phyloP scores from a whole-genome alignment of 108 stramenopile species.

The Skeletonema potamos region DNA sequence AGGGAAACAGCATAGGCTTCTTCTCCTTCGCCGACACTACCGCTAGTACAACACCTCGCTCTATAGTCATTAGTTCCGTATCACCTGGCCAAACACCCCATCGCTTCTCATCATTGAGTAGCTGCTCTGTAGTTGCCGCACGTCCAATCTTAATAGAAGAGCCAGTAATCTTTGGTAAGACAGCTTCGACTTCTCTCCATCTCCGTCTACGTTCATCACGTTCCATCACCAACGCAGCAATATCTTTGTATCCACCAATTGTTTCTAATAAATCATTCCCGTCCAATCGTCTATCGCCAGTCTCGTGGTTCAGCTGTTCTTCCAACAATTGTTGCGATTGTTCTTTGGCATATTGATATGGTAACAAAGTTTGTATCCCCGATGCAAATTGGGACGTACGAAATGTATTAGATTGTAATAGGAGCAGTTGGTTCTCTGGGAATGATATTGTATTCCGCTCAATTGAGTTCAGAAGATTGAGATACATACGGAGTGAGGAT shows the following conservation, averaged over 20 bases:
- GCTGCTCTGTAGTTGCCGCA: background rate
- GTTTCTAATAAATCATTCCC: conserved; percentile 62
- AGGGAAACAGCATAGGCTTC: conserved; percentile 8
- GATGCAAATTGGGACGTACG: conserved; percentile 45
- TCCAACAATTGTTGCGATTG: conserved; percentile 47
- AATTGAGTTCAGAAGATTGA: conserved; percentile 42
- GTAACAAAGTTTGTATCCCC: conserved; percentile 41
- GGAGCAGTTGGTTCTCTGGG: conserved; percentile 44
- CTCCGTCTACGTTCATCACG: conserved; percentile 44
- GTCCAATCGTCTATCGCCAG: conserved; percentile 76
- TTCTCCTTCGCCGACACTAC: conserved; percentile 12
- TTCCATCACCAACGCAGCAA: conserved; percentile 38
- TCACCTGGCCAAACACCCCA: conserved; percentile 45
- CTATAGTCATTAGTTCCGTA: conserved; percentile 24
- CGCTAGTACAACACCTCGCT: conserved; percentile 27
- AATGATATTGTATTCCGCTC: conserved; percentile 54
- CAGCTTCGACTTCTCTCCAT: conserved; percentile 43
- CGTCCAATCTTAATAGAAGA: background rate
- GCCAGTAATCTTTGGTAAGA: conserved; percentile 21
- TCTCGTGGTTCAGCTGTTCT: conserved; percentile 53
- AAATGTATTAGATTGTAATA: conserved; percentile 59
- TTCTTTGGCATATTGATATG: conserved; percentile 38
- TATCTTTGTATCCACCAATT: conserved; percentile 40
- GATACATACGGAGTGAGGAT: conserved; percentile 45
- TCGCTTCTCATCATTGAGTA: conserved; percentile 19